A percentile compares a stretch with the other conserved stretches of the same genome.
Evolutionary conservation across 495 filamentous ascomycete species (phyloP).

Genomic region (Hypoxylon crocopeplum): DNA sequence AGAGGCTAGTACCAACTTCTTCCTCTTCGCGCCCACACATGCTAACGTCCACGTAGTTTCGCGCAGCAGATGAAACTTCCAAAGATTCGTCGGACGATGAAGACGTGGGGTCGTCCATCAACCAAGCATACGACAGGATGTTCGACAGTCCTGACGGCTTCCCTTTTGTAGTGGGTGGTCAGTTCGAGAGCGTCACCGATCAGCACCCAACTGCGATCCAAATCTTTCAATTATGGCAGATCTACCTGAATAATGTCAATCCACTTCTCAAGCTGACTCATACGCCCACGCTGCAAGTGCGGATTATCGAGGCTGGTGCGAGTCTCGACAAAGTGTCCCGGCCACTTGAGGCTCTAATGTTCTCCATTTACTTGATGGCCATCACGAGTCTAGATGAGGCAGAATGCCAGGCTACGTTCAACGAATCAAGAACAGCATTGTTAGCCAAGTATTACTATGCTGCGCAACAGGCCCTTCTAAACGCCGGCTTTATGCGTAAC

Average conservation of each 20-base stretch:
- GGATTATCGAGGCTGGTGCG: slow-evolving; percentile 57
- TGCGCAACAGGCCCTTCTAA: slow-evolving; percentile 63
- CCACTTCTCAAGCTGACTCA: slow-evolving; percentile 74
- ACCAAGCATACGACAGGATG: slow-evolving; percentile 62
- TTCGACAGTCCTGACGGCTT: slow-evolving; percentile 62
- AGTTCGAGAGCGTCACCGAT: slow-evolving; percentile 52
- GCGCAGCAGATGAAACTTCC: slow-evolving; percentile 47
- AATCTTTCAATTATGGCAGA: slow-evolving; percentile 77
- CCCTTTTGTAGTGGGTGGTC: slow-evolving; percentile 63
- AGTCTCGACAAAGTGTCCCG: slow-evolving; percentile 55
- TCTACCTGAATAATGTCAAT: slow-evolving; percentile 72
- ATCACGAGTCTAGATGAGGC: slow-evolving; percentile 59
- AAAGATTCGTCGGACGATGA: slow-evolving; percentile 69
- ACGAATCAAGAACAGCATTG: slow-evolving; percentile 51
- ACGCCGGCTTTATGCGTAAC: slow-evolving; percentile 63
- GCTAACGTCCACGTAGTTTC: slow-evolving; percentile 45
- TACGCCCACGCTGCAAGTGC: slow-evolving; percentile 64
- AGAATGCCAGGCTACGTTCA: slow-evolving; percentile 58
- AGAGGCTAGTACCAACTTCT: slow-evolving; percentile 44
- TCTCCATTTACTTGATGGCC: slow-evolving; percentile 62
- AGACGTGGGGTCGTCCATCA: slow-evolving; percentile 58
- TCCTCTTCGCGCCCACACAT: neutral
- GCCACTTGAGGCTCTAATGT: slow-evolving; percentile 61
- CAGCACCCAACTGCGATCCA: slow-evolving; percentile 73
- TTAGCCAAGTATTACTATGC: slow-evolving; percentile 56